A percentile compares a stretch with the other conserved stretches of the same genome.
phyloP scores from a whole-genome alignment of 2,329 filamentous ascomycete species.

The Sporothrix inflata region DNA sequence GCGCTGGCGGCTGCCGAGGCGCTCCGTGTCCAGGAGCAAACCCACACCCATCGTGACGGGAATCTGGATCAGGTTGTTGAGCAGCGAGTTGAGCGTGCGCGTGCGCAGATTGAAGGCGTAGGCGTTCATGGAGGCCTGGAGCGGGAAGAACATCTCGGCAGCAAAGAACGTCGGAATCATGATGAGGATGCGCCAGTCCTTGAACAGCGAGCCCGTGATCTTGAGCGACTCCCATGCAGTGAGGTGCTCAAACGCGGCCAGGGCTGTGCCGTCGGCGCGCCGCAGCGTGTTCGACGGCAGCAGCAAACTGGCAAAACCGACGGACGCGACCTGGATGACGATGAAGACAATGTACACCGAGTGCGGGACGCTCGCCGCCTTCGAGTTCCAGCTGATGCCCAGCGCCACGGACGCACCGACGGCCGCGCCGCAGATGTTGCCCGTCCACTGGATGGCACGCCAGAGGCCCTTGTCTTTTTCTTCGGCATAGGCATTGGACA shows the following conservation, averaged over 20 bases:
- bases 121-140: constrained; percentile 41
- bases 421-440: constrained; percentile 38
- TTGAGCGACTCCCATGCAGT: constrained; percentile 39
- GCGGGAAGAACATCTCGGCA: constrained; percentile 41
- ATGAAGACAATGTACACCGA: constrained; percentile 40
- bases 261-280: constrained; percentile 38
- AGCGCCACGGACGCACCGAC: constrained; percentile 36
- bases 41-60: constrained; percentile 31
- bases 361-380: constrained; percentile 31
- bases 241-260: constrained; percentile 38
- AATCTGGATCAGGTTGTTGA: constrained; percentile 41
- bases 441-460: constrained; percentile 40
- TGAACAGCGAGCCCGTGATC: constrained; percentile 38
- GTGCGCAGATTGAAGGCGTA: constrained; percentile 28
- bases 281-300: constrained; percentile 36
- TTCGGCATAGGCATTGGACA: constrained; percentile 41
- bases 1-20: constrained; percentile 11
- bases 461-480: constrained; percentile 41
- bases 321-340: constrained; percentile 35
- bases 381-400: constrained; percentile 6
- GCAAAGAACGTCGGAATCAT: constrained; percentile 38
- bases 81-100: constrained; percentile 38
- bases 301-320: constrained; percentile 30
- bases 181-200: constrained; percentile 34
- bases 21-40: constrained; percentile 18